phyloP scores from a whole-genome alignment of 148 eudicot genomes.

The Vaccinium macrocarpon region DNA sequence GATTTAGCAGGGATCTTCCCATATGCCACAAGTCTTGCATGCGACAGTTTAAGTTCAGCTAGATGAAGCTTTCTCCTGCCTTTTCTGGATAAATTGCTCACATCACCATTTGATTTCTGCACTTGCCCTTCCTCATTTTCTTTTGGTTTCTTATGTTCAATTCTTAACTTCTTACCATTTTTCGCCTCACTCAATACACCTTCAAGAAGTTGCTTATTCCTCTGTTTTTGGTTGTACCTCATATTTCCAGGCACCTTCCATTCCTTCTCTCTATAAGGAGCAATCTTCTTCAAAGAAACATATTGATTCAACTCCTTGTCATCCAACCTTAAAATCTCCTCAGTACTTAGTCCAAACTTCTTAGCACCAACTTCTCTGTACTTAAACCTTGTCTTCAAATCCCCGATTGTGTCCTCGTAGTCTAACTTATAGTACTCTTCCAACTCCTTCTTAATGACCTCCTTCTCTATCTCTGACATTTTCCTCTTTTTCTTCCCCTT shows the following conservation, averaged over 20 bases:
- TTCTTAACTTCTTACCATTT: constrained; percentile 25
- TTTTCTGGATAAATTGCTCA: constrained; percentile 36
- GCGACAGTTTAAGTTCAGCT: constrained; percentile 42
- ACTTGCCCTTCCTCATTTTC: constrained; percentile 24
- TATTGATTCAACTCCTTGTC: constrained; percentile 89
- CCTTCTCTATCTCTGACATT: constrained; percentile 43
- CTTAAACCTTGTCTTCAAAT: constrained; percentile 82
- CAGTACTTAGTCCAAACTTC: constrained; percentile 56
- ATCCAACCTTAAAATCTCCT: constrained; percentile 59
- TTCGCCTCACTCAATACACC: constrained; percentile 25
- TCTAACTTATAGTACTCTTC: constrained; percentile 82
- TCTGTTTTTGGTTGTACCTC: constrained; percentile 37
- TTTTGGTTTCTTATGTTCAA: constrained; percentile 16
- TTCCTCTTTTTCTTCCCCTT: constrained; percentile 57
- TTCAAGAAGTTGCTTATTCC: constrained; percentile 22
- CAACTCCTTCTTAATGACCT: constrained; percentile 56
- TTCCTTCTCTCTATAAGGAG: constrained; percentile 79
- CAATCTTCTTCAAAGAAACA: constrained; percentile 79
- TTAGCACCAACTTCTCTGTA: constrained; percentile 57
- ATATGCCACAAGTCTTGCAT: constrained; percentile 54
- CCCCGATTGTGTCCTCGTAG: constrained; percentile 83
- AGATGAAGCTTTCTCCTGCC: constrained; percentile 49
- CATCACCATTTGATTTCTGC: constrained; percentile 35
- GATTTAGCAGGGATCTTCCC: constrained; percentile 47
- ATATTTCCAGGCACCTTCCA: constrained; percentile 64